A percentile compares a stretch with the other conserved stretches of the same genome.
These are phyloP conservation scores for Pythium rishiriense DNA, from an alignment of 352 stramenopile genomes.

Conservation along the genomic window DNA sequence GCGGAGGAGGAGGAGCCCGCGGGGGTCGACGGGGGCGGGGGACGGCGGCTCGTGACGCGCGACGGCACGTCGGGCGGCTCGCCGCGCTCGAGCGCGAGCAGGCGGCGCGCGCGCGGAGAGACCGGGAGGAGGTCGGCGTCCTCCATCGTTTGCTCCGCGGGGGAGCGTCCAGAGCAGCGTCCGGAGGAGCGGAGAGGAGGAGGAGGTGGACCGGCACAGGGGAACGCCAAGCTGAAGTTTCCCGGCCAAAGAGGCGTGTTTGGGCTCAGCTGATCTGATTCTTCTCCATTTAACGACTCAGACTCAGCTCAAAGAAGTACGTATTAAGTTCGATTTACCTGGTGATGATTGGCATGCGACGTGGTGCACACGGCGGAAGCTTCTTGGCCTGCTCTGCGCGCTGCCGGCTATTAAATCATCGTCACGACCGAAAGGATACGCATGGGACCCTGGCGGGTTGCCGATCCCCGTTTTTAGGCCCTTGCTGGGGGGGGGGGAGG, in stretches of 20 bases:
- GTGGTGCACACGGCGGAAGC: background rate
- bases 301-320: conserved; percentile 7
- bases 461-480: background rate
- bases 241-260: background rate
- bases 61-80: background rate
- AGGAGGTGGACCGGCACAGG: background rate
- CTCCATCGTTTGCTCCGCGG: background rate
- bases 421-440: background rate
- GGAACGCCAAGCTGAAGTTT: background rate
- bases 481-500: too few species aligned
- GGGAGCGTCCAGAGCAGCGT: too few species aligned
- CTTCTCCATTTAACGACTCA: too few species aligned
- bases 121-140: conserved; percentile 1
- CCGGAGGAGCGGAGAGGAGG: background rate
- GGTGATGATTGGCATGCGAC: conserved; percentile 2
- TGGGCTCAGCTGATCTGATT: too few species aligned
- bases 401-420: background rate
- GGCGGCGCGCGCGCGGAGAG: conserved; percentile 1
- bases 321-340: background rate
- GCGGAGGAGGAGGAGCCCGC: background rate
- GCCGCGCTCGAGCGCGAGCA: conserved; percentile 4
- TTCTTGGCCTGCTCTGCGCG: background rate
- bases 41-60: background rate
- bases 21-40: background rate
- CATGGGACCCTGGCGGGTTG: background rate